phyloP scores from a whole-genome alignment of 352 stramenopile genomes.

The Pythium dissimile region DNA sequence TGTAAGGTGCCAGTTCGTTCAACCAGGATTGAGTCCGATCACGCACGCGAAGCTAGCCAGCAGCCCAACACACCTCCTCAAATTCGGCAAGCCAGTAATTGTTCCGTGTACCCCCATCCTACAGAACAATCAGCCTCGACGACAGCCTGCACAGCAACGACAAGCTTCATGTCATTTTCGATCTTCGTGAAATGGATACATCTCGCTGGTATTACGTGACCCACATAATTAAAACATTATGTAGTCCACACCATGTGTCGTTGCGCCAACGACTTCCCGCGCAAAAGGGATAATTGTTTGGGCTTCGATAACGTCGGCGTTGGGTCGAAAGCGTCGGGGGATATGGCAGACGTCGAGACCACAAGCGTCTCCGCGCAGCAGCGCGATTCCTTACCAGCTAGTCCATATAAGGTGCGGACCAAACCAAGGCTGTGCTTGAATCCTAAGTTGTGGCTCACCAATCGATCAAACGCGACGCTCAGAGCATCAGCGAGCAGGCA shows the following conservation, averaged over 20 bases:
- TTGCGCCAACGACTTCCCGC: constrained; percentile 10
- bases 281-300: too few relatives aligned
- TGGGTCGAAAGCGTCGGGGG: too few relatives aligned
- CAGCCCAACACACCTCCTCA: background rate
- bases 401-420: too few relatives aligned
- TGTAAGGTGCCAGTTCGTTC: too few relatives aligned
- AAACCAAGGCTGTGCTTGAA: too few relatives aligned
- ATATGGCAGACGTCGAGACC: too few relatives aligned
- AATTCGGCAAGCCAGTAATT: background rate
- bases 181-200: constrained; percentile 8
- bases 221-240: background rate
- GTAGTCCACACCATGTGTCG: constrained; percentile 14
- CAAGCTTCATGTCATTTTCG: too few relatives aligned
- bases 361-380: too few relatives aligned
- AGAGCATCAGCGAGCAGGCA: background rate
- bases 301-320: constrained; percentile 12
- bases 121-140: background rate
- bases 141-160: background rate
- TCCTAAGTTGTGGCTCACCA: too few relatives aligned
- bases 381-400: too few relatives aligned
- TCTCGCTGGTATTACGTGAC: background rate
- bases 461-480: too few relatives aligned
- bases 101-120: background rate
- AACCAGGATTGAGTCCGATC: constrained; percentile 1
- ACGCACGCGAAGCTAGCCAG: background rate